Base-by-base conservation (phyloP, 2,329 filamentous ascomycete species). In the Pestalotiopsis sp. region DNA sequence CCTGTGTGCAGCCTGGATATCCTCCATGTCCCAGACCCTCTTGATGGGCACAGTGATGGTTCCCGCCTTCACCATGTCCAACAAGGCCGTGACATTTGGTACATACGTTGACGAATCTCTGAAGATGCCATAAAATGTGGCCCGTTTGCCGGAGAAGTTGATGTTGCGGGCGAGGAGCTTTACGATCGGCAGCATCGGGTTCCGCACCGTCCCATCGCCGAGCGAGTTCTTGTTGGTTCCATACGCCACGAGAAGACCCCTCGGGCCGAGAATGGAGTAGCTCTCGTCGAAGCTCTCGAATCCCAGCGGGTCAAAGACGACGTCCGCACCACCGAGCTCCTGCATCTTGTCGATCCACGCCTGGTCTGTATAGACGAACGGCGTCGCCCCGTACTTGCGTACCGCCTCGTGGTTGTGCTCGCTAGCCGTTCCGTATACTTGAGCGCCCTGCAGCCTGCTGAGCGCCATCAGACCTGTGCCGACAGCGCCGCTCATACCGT, bases 211-310 rank as follows among this genome's bases (percentile, higher is more conserved):
- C 31, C 31, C 59, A 27, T 61, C 31, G 23, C 17, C 59, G 11
- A 61, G 2, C 80, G 81, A 63, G 25, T 61, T 20, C 59, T 61
- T 61, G 59, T 38, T 38, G 9, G n/a, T 38, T 36, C 59, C 17
- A n/a, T 77, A 83, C 1, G 75, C 81, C 1, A 83, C 78, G 3
- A 83, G 73, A 45, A 80, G 75, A n/a, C 83, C 83, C n/a, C 73
- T 76, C 4, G 76, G 71, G 4, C 12, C 5, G n/a, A 87, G 77
- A 52, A 86, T 84, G 3, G 76, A 75, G 76, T 80, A 86, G 12
- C 81, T 83, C 72, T 87, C 84, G 68, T 86, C 83, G 72, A 79
- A 87, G 69, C 83, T 84, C 70, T 86, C 83, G 70, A 83, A 85
- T 52, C 84, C 84, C 3, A 87, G 80, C 0, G 85, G 77, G 31